phyloP scores from a whole-genome alignment of 2,329 filamentous ascomycete species.

The Cadophora sp. region DNA sequence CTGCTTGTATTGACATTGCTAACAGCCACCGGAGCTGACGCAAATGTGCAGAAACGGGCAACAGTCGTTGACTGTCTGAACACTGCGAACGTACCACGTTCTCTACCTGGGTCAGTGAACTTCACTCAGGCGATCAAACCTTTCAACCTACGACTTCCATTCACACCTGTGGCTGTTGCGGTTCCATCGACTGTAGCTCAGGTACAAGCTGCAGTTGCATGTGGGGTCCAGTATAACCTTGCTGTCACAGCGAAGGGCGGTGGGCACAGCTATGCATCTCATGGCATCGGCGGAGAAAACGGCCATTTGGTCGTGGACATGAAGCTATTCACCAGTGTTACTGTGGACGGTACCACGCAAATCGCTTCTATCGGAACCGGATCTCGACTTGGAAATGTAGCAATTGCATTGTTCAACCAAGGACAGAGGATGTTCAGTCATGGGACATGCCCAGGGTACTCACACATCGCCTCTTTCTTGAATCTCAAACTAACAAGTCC shows the following conservation, averaged over 20 bases:
- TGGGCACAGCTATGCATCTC: constrained; percentile 61
- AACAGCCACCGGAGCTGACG: background rate
- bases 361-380: constrained; percentile 49
- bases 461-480: background rate
- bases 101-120: constrained; percentile 23
- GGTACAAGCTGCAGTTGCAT: constrained; percentile 54
- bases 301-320: constrained; percentile 63
- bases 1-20: background rate
- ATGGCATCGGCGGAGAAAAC: constrained; percentile 53
- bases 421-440: constrained; percentile 49
- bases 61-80: constrained; percentile 30
- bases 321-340: constrained; percentile 57
- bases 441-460: constrained; percentile 51
- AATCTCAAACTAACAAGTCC: background rate
- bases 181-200: constrained; percentile 28
- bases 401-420: constrained; percentile 46
- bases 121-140: constrained; percentile 31
- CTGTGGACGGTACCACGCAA: constrained; percentile 51
- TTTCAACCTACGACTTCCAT: constrained; percentile 36
- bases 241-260: constrained; percentile 59
- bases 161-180: constrained; percentile 24
- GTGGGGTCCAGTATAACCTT: constrained; percentile 50
- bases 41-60: constrained; percentile 6
- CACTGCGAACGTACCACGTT: constrained; percentile 28
- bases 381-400: constrained; percentile 52